Evolutionary conservation across 257 asterid genomes (phyloP), one percentile per base, ranked within the genome.

Genomic region (Jacaranda mimosifolia): DNA sequence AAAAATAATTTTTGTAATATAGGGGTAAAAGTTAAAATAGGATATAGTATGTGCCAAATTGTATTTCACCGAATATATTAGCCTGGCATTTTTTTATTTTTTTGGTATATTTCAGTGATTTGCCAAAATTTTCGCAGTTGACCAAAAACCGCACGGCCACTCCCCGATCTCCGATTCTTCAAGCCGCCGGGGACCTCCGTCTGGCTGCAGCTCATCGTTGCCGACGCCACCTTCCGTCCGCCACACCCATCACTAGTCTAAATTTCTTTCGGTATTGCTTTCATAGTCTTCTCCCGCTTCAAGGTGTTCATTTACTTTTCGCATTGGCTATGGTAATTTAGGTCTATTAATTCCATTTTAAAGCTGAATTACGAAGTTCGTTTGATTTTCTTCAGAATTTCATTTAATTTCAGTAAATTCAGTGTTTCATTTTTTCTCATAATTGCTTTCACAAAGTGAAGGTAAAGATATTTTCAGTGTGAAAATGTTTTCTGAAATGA

Each of bases 211-310:
- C 19, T 65, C 77, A n/a, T 64, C 68, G 43, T 39, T 26, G 19
- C 76, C 72, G 42, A 18, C 73, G 46, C 76, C 68, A 5, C 78
- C 74, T 1, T 55, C 59, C 67, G 3, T 48, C 75, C 40, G 39
- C 3, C 57, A 36, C 53, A 51, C n/a, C 64, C 6, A 36, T 51
- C 74, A 13, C 58, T 35, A n/a, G 38, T 48, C 15, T 58, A 6
- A 38, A 38, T 51, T 56, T 51, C 65, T 13, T 11, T 49, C 45
- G 4, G 46, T 4, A 40, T 63, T 3, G 3, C 19, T 55, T 14
- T 3, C 58, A 39, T 35, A 5, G n/a, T 48, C 26, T 63, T 42
- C 14, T 17, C 40, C 53, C 56, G 59, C 18, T 63, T 14, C 4
- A 15, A 17, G 82, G 55, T 71, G 72, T 42, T 17, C 77, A 39